These are phyloP conservation scores for Globisporangium camurandrum DNA, from an alignment of 352 stramenopile genomes.

Conservation along the genomic window DNA sequence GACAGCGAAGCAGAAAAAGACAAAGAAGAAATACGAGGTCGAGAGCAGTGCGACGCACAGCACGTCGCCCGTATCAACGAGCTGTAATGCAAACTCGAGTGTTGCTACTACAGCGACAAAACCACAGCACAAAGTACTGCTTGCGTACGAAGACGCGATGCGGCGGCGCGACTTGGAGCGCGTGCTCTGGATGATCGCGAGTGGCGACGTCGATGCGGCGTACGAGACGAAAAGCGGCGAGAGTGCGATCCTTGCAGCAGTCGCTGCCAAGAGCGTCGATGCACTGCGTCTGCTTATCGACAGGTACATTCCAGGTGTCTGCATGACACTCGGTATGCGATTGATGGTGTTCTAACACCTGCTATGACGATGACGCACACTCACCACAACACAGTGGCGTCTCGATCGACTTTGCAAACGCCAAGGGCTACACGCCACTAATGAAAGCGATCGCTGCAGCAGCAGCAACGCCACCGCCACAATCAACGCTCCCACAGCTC, in stretches of 20 bases:
- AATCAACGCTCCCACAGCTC: background rate
- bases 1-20: too few relatives aligned
- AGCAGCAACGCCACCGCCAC: conserved; percentile 15
- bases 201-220: conserved; percentile 31
- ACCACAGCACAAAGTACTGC: background rate
- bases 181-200: conserved; percentile 68
- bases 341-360: background rate
- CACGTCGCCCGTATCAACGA: too few relatives aligned
- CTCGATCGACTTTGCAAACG: conserved; percentile 44
- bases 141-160: conserved; percentile 43
- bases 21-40: conserved; percentile 5
- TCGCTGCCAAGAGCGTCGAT: conserved; percentile 34
- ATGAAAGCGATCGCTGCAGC: conserved; percentile 68
- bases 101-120: background rate
- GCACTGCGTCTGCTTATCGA: conserved; percentile 34
- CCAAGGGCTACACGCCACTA: conserved; percentile 55
- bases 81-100: too few relatives aligned
- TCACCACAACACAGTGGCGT: conserved; percentile 33
- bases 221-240: conserved; percentile 53
- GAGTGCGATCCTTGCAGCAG: conserved; percentile 47
- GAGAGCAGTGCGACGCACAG: background rate
- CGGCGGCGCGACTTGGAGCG: conserved; percentile 45
- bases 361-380: background rate
- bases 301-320: conserved; percentile 28
- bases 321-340: too few relatives aligned